A percentile compares a stretch with the other conserved stretches of the same genome.
phyloP scores from a whole-genome alignment of 768 basidiomycete genomes.

The Antrodiella citrinella region DNA sequence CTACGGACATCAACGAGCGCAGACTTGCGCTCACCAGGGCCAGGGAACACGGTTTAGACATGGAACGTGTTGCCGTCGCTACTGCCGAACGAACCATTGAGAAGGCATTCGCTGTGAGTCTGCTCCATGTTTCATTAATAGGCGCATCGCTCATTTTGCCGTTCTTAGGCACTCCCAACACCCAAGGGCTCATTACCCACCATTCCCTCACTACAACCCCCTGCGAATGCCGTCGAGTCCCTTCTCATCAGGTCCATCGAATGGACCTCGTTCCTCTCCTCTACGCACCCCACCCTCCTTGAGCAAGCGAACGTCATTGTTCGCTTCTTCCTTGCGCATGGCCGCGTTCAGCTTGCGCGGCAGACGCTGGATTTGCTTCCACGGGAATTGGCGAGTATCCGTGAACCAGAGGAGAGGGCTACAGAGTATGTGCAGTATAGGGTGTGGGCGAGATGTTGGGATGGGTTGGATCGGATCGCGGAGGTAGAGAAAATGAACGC shows the following conservation, averaged over 20 bases:
- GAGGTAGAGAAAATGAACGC: slow-evolving; percentile 34
- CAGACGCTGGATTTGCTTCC: slow-evolving; percentile 54
- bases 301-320: slow-evolving; percentile 84
- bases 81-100: slow-evolving; percentile 76
- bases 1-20: slow-evolving; percentile 56
- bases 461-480: slow-evolving; percentile 49
- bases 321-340: slow-evolving; percentile 87
- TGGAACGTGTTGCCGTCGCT: slow-evolving; percentile 68
- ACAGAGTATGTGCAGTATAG: slow-evolving; percentile 74
- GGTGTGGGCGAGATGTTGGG: slow-evolving; percentile 75
- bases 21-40: slow-evolving; percentile 65
- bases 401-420: slow-evolving; percentile 62
- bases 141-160: not conserved
- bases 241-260: slow-evolving; percentile 82
- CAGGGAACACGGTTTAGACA: slow-evolving; percentile 77
- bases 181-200: slow-evolving; percentile 53
- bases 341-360: slow-evolving; percentile 63
- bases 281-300: slow-evolving; percentile 71
- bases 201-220: slow-evolving; percentile 46
- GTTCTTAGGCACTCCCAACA: slow-evolving; percentile 39
- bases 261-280: slow-evolving; percentile 78
- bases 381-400: slow-evolving; percentile 48
- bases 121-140: slow-evolving; percentile 1
- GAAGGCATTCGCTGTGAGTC: slow-evolving; percentile 52
- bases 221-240: slow-evolving; percentile 48